Evolutionary conservation across 208 protist species (phyloP), one percentile per base, ranked within the genome.

Genomic region (Lotmaria passim): DNA sequence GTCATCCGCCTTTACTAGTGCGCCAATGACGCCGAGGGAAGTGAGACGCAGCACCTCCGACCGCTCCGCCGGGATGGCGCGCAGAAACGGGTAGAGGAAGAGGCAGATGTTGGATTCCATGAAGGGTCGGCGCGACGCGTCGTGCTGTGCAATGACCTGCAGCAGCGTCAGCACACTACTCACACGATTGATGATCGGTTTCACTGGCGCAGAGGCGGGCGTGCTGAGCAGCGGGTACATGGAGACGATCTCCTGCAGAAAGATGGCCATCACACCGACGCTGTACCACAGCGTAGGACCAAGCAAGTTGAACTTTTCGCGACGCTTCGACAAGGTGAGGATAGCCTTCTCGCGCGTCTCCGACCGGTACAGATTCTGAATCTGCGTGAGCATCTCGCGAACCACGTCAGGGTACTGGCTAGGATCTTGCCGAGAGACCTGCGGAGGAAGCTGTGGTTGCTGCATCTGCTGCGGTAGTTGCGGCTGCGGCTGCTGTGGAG

Each of bases 51-150:
- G 83, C 65, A 98, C 98, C 79, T 99, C 98, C 1, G 89, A 98
- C 97, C 57, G 94, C 85, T 82, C 96, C 69, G 74, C 85, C 89
- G 78, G 93, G 93, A 69, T 81, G 87, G 96, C 99, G 76, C 98
- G 98, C 23, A 99, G 90, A 79, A 99, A 99, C 15, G 99, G 99
- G 78, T 99, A 99, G 12, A 99, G 89, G 74, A 99, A 99, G 44
- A 99, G 90, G 46, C 98, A 98, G 59, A 99, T 99, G 61, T 99
- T 97, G 3, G 98, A 98, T 39, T 98, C 96, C n/a, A 99, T 73
- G 78, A 99, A 99, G n/a, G 94, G 86, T 30, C 85, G 85, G 36
- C 99, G 92, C 23, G 98, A 99, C 5, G 98, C 96, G 15, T 90
- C 85, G 81, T 99, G 96, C 21, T 96, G 98, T 2, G 98, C 98